Percentiles rank a stretch among this genome's conserved stretches.
phyloP scores from a whole-genome alignment of 2,329 filamentous ascomycete genomes.

The Neofusicoccum kwambonambiense region DNA sequence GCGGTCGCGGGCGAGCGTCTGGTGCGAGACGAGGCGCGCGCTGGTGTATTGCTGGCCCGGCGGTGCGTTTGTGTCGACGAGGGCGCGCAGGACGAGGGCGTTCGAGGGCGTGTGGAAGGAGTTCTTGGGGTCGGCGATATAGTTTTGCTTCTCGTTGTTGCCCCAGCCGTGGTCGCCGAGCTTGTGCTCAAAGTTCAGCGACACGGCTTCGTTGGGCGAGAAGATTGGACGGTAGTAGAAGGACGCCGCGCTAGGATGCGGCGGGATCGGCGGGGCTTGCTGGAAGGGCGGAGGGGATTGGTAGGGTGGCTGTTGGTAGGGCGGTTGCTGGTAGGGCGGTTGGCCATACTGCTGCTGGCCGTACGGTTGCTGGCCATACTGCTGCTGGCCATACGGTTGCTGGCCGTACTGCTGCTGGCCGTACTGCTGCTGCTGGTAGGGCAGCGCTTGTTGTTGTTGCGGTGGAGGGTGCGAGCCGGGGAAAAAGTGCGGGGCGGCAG shows the following conservation, averaged over 20 bases:
- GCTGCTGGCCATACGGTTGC: neutral
- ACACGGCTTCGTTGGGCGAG: slow-evolving; percentile 46
- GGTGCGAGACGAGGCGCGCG: slow-evolving; percentile 55
- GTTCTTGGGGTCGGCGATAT: slow-evolving; percentile 51
- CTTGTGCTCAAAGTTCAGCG: slow-evolving; percentile 55
- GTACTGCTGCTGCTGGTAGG: neutral
- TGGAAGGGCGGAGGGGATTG: slow-evolving; percentile 27
- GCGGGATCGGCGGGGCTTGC: slow-evolving; percentile 29
- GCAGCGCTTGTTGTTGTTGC: slow-evolving; percentile 15
- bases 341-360: slow-evolving; percentile 24
- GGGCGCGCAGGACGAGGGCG: slow-evolving; percentile 54
- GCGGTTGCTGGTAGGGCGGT: slow-evolving; percentile 16
- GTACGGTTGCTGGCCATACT: slow-evolving; percentile 25
- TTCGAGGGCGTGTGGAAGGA: slow-evolving; percentile 55
- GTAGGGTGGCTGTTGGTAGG: slow-evolving; percentile 23
- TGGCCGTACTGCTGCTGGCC: slow-evolving; percentile 23
- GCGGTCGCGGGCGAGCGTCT: slow-evolving; percentile 51
- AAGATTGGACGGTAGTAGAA: slow-evolving; percentile 57
- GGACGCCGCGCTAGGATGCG: slow-evolving; percentile 25
- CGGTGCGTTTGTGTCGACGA: slow-evolving; percentile 37
- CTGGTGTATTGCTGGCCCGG: slow-evolving; percentile 51
- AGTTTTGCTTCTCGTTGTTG: slow-evolving; percentile 61
- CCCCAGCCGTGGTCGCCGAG: slow-evolving; percentile 61
- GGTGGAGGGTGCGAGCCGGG: slow-evolving; percentile 20
- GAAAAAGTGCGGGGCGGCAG: slow-evolving; percentile 8